Base-by-base conservation (phyloP, 768 basidiomycete species). In the Boletus tomentosulus region DNA sequence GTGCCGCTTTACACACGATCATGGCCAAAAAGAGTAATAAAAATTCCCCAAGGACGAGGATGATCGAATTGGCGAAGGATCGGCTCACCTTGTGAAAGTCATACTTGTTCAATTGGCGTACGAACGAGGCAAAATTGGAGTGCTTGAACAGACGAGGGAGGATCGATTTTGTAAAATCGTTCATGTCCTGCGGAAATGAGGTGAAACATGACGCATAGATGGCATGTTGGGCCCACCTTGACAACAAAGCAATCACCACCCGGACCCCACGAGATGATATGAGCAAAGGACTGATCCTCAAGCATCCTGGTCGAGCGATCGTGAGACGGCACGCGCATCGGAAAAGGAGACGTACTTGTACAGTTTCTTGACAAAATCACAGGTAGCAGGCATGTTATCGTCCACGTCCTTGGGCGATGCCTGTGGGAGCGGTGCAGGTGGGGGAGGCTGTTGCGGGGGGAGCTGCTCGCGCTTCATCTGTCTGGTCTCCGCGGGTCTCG, bases 141-240 rank as follows among this genome's bases (percentile, higher is more conserved):
- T 96, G 92, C 69, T 95, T 94, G 83, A 96, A 96, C 78, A 93
- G 85, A 35, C 88, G 86, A 7, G 92, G 92, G 8, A 96, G 80
- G 67, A 95, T 88, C 27, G 79, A 83, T 71, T 92, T 93, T 35
- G 93, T 94, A 73, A 96, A 96, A 63, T 93, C 92, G 72, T 92
- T 95, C 89, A 95, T 95, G 76, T 95, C 93, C 81, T 78, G 59
- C 0, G 10, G 38, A 45, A 58, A 54, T 28, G 62, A 42, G 54
- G 53, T 47, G 9, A 66, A 34, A 48, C 27, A 48, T 30, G 15
- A 16, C 51, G 34, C 27, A 45, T 16, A 48, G 58, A 60, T 55
- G 50, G 46, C n/a, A 27, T 2, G 34, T 22, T 19, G 22, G 0
- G 12, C 48, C 11, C 34, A 76, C 76, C 71, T 95, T 95, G 59